Conservation (phyloP, 371 early-diverging fungal species). For the Syncephalastrum monosporum region DNA sequence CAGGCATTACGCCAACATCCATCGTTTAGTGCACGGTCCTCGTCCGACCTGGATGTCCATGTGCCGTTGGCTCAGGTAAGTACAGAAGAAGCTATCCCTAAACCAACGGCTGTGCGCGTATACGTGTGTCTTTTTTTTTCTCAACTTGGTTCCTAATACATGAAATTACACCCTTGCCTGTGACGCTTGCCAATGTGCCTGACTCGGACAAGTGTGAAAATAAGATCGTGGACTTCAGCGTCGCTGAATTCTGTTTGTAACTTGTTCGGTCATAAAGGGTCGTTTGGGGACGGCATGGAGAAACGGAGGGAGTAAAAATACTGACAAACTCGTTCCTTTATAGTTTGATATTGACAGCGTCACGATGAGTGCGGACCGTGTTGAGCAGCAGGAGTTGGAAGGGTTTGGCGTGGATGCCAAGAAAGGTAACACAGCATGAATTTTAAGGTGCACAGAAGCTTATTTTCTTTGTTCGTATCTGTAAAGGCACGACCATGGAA, state of each 20-base stretch:
- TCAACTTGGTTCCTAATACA: too few relatives aligned
- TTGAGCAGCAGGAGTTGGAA: slow-evolving; percentile 52
- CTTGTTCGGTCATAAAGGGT: slow-evolving; percentile 49
- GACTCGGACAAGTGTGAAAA: slow-evolving; percentile 37
- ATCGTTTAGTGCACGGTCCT: too few relatives aligned
- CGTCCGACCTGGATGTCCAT: too few relatives aligned
- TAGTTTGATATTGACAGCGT: slow-evolving; percentile 56
- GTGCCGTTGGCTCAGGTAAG: too few relatives aligned
- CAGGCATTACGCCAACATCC: too few relatives aligned
- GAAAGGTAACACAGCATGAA: slow-evolving; percentile 17
- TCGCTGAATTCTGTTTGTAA: slow-evolving; percentile 66
- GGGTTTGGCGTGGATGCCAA: slow-evolving; percentile 52
- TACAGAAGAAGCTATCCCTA: too few relatives aligned
- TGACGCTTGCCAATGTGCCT: slow-evolving; percentile 58
- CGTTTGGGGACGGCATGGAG: neutral
- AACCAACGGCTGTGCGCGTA: too few relatives aligned
- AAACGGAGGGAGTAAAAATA: too few relatives aligned
- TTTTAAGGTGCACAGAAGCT: too few relatives aligned
- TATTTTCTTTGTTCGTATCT: too few relatives aligned
- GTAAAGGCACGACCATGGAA: slow-evolving; percentile 35
- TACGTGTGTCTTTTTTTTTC: too few relatives aligned
- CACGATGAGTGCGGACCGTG: slow-evolving; percentile 42
- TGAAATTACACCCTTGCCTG: slow-evolving; percentile 58
- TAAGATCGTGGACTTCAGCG: slow-evolving; percentile 55
- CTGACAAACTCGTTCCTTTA: neutral